Evolutionary conservation across 1,284 basidiomycete genomes (phyloP).

Genomic region (Malassezia caprae): DNA sequence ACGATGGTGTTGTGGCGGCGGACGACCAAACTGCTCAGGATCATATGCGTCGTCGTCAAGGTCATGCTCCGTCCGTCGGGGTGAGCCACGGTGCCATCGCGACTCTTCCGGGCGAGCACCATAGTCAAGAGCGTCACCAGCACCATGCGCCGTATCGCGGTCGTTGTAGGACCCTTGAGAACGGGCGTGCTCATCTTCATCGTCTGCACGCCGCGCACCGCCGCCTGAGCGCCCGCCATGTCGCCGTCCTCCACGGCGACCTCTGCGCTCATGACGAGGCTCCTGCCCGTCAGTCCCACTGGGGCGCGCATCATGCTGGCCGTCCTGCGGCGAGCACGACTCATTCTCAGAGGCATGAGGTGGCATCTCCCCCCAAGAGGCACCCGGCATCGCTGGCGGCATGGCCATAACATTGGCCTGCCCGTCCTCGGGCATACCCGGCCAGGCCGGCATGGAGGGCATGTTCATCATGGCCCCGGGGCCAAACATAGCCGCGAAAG

Average conservation of each 20-base stretch:
- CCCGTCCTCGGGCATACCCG: constrained; percentile 10
- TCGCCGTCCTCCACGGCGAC: background rate
- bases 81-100: background rate
- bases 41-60: constrained; percentile 2
- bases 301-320: background rate
- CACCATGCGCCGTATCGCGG: constrained; percentile 34
- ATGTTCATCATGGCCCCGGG: constrained; percentile 25
- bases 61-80: background rate
- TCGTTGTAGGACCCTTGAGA: constrained; percentile 29
- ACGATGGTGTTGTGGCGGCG: background rate
- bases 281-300: background rate
- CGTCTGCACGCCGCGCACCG: background rate
- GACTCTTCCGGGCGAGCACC: constrained; percentile 17
- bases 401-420: background rate
- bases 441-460: constrained; percentile 29
- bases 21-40: constrained; percentile 17
- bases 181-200: constrained; percentile 15
- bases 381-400: constrained; percentile 20
- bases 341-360: background rate
- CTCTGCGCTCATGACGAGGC: background rate
- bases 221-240: background rate
- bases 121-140: constrained; percentile 39
- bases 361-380: background rate
- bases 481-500: constrained; percentile 36
- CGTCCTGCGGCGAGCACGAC: background rate